Evolutionary conservation across 1,284 basidiomycete species (phyloP).

Genomic region (Singerocomus rubriflavus): DNA sequence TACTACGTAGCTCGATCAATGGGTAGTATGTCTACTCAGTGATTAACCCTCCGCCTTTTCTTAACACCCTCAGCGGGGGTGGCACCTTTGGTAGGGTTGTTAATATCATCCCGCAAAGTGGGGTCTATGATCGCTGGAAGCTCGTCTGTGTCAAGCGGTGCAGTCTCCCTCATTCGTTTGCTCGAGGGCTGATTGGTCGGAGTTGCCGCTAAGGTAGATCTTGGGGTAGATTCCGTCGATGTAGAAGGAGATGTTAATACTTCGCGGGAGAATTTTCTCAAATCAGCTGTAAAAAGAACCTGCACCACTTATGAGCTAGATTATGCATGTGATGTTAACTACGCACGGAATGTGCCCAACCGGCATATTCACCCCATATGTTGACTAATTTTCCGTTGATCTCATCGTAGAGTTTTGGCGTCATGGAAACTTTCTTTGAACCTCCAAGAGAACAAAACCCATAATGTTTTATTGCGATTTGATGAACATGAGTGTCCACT

Average conservation of each 20-base stretch:
- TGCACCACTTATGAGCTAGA: constrained; percentile 25
- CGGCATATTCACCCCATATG: constrained; percentile 84
- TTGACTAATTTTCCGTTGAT: constrained; percentile 62
- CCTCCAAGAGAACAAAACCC: constrained; percentile 54
- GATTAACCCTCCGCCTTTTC: constrained; percentile 26
- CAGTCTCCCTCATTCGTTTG: constrained; percentile 13
- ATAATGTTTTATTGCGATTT: constrained; percentile 85
- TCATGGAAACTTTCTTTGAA: constrained; percentile 64
- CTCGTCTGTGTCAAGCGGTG: constrained; percentile 3
- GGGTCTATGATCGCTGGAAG: constrained; percentile 3
- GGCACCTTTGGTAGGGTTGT: background rate
- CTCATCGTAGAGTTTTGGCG: constrained; percentile 75
- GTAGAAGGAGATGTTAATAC: constrained; percentile 26
- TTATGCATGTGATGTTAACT: background rate
- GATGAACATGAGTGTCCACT: constrained; percentile 89
- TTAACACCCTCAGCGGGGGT: constrained; percentile 37
- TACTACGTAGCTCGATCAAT: constrained; percentile 17
- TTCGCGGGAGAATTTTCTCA: constrained; percentile 51
- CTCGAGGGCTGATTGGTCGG: constrained; percentile 9
- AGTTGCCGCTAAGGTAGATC: constrained; percentile 7
- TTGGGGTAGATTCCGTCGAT: constrained; percentile 8
- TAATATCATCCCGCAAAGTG: background rate
- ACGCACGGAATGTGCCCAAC: constrained; percentile 88
- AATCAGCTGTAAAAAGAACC: constrained; percentile 58
- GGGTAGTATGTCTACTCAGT: background rate